Evolutionary conservation across 2,329 filamentous ascomycete species (phyloP), one percentile per base, ranked within the genome.

Genomic region (Aspergillus sp.): DNA sequence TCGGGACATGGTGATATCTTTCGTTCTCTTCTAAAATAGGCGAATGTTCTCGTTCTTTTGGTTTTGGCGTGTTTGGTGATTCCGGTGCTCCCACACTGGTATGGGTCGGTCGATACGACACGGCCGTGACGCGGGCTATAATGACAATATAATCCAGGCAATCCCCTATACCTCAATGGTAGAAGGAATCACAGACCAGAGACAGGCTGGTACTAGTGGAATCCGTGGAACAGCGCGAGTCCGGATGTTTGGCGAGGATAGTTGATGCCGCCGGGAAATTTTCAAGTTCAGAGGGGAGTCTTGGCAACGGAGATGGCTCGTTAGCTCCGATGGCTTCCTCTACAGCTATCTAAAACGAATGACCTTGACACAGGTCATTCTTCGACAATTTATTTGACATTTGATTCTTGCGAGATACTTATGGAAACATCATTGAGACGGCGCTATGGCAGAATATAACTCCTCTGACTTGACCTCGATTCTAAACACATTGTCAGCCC

Each of bases 401-500:
- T 27, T 10, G 25, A 27, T 27, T 27, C 10, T 10, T 27, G 25
- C 7, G 3, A 13, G 32, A 52, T 32, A 30, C 61, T 57, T 52
- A 50, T 41, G 20, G 45, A 48, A 22, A 42, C 51, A 35, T 35
- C 17, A 2, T 9, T 35, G 15, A 17, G 33, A 17, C 33, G 33
- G 6, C 15, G n/a, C 13, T 17, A 35, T 39, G 37, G 17, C 37
- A 43, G 46, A 43, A 35, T 61, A 64, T 38, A 57, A 64, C 35
- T 47, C 63, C 32, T 59, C 69, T 6, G 66, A 73, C 44, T 58
- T 74, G 35, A 64, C 64, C 25, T 66, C 69, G 6, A 64, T 74
- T 41, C 63, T 74, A n/a, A 56, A 59, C 48, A 71, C 70, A 0
- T 63, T 74, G 10, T 69, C 69, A 41, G 60, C 64, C 30, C 63